Conservation (phyloP, 1,284 basidiomycete species). For the Wolfiporia cocos region DNA sequence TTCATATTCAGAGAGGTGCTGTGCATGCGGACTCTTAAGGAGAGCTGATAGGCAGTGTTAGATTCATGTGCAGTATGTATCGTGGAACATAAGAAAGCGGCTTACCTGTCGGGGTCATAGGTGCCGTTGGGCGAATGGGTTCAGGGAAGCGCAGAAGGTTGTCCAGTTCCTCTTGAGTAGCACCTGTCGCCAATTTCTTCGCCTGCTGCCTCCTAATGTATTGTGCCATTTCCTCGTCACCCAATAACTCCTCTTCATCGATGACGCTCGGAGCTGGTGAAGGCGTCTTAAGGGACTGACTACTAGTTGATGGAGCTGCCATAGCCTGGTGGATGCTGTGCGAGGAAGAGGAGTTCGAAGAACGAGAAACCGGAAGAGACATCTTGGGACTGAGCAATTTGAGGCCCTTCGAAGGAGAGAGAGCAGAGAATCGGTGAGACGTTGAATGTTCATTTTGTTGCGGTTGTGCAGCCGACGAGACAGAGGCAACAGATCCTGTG, state of each 20-base stretch:
- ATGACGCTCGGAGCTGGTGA: slow-evolving; percentile 67
- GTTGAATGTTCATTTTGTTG: slow-evolving; percentile 30
- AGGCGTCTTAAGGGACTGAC: slow-evolving; percentile 75
- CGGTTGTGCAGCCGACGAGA: slow-evolving; percentile 43
- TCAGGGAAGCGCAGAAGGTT: slow-evolving; percentile 92
- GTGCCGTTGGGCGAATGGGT: slow-evolving; percentile 66
- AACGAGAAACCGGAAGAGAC: slow-evolving; percentile 49
- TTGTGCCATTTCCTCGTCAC: slow-evolving; percentile 95
- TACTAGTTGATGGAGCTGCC: slow-evolving; percentile 65
- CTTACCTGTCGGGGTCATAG: slow-evolving; percentile 70
- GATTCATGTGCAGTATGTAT: slow-evolving; percentile 1
- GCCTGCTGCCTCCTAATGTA: slow-evolving; percentile 90
- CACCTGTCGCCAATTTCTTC: slow-evolving; percentile 81
- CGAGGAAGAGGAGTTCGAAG: slow-evolving; percentile 42
- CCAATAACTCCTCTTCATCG: slow-evolving; percentile 88
- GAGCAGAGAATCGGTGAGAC: slow-evolving; percentile 66
- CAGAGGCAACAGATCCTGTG: slow-evolving; percentile 65
- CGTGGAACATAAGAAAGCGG: slow-evolving; percentile 14
- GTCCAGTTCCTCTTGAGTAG: slow-evolving; percentile 82
- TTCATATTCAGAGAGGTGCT: slow-evolving; percentile 80
- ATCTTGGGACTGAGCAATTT: slow-evolving; percentile 77
- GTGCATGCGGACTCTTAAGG: slow-evolving; percentile 53
- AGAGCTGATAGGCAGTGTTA: slow-evolving; percentile 37
- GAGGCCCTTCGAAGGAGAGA: slow-evolving; percentile 77
- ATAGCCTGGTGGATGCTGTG: slow-evolving; percentile 47